A percentile compares a stretch with the other conserved stretches of the same genome.
phyloP scores from a whole-genome alignment of 352 stramenopile species.

The Phytophthora megakarya region DNA sequence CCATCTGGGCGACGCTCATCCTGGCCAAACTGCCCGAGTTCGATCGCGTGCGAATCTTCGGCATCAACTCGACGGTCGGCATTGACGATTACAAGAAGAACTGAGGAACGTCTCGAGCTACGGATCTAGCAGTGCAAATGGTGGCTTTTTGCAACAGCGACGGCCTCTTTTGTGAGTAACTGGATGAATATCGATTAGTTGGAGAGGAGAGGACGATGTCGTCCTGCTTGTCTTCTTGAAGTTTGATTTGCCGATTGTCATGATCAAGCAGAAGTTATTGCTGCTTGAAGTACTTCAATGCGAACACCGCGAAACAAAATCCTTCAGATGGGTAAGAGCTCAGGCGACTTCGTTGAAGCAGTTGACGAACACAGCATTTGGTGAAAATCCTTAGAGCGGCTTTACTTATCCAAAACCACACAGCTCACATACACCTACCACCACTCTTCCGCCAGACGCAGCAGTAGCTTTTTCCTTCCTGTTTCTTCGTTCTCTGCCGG shows the following conservation, averaged over 20 bases:
- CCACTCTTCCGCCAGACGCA: constrained; percentile 20
- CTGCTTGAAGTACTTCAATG: background rate
- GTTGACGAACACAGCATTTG: constrained; percentile 8
- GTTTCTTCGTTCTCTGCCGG: constrained; percentile 24
- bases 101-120: constrained; percentile 20
- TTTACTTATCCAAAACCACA: constrained; percentile 40
- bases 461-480: constrained; percentile 27
- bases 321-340: background rate
- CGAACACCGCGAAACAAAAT: constrained; percentile 1
- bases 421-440: constrained; percentile 44
- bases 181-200: constrained; percentile 22
- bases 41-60: constrained; percentile 95
- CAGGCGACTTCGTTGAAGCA: background rate
- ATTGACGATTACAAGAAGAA: constrained; percentile 92
- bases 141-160: constrained; percentile 10
- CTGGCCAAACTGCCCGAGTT: constrained; percentile 94
- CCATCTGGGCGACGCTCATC: constrained; percentile 91
- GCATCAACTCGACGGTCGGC: constrained; percentile 95
- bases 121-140: constrained; percentile 4
- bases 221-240: constrained; percentile 24
- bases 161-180: constrained; percentile 30
- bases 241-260: constrained; percentile 30
- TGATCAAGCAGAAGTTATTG: constrained; percentile 3
- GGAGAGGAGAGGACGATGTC: constrained; percentile 20
- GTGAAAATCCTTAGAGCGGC: constrained; percentile 31